Evolutionary conservation across 345 rosid species (phyloP).

Genomic region (Ceriops tagal): DNA sequence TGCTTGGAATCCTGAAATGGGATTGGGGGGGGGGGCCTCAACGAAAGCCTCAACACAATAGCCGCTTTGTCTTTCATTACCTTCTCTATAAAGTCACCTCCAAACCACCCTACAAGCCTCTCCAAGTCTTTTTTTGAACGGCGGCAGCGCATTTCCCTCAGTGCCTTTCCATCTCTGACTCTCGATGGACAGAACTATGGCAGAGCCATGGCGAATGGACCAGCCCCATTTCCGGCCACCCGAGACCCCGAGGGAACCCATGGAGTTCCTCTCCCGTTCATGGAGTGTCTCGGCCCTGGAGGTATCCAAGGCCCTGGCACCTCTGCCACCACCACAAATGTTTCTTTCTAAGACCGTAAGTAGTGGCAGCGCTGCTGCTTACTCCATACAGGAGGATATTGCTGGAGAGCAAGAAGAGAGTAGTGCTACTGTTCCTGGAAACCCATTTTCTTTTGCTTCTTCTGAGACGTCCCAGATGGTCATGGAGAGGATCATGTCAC

Average conservation of each 20-base stretch:
- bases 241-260: conserved; percentile 82
- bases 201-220: conserved; percentile 63
- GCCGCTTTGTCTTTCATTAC: not conserved
- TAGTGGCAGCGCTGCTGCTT: conserved; percentile 23
- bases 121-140: not conserved
- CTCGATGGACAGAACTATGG: conserved; percentile 52
- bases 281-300: conserved; percentile 91
- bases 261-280: conserved; percentile 94
- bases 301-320: conserved; percentile 64
- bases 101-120: not conserved
- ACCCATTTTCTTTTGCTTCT: conserved; percentile 12
- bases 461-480: conserved; percentile 98
- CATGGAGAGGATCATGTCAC: conserved; percentile 97
- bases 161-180: conserved; percentile 8
- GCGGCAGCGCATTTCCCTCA: not conserved
- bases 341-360: conserved; percentile 40
- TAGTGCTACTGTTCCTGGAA: conserved; percentile 25
- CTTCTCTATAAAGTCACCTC: conserved; percentile 15
- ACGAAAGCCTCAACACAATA: not conserved
- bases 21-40: no score
- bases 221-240: conserved; percentile 60
- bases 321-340: conserved; percentile 36
- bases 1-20: no score
- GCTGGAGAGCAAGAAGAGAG: conserved; percentile 62
- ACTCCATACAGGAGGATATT: conserved; percentile 58